Evolutionary conservation across 768 basidiomycete species (phyloP).

Genomic region (Termitomyces sp.): DNA sequence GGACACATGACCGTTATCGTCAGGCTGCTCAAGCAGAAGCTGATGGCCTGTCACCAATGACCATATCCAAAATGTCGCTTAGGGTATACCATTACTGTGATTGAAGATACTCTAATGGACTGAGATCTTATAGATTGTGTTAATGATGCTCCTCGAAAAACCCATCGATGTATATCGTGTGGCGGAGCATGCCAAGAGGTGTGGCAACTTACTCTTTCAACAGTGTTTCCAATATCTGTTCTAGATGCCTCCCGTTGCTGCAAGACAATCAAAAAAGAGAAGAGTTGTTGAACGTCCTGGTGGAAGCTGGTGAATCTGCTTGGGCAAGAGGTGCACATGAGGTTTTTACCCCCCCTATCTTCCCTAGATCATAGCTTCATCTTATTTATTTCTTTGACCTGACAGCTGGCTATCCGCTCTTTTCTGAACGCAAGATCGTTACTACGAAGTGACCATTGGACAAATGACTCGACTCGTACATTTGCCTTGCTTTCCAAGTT

Average conservation of each 20-base stretch:
- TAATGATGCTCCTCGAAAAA: slow-evolving; percentile 64
- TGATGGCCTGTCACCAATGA: slow-evolving; percentile 38
- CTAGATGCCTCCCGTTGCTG: slow-evolving; percentile 56
- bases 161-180: slow-evolving; percentile 62
- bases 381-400: background rate
- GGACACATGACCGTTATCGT: slow-evolving; percentile 69
- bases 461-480: slow-evolving; percentile 37
- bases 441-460: slow-evolving; percentile 50
- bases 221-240: background rate
- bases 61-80: slow-evolving; percentile 63
- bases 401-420: slow-evolving; percentile 55
- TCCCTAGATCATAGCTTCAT: background rate
- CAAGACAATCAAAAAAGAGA: slow-evolving; percentile 56
- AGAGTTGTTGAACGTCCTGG: slow-evolving; percentile 52
- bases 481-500: slow-evolving; percentile 50
- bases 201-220: slow-evolving; percentile 4
- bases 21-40: slow-evolving; percentile 65
- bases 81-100: slow-evolving; percentile 33
- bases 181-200: slow-evolving; percentile 66
- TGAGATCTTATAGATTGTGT: slow-evolving; percentile 41
- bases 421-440: slow-evolving; percentile 55
- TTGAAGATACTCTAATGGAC: background rate
- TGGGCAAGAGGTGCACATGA: slow-evolving; percentile 72
- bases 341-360: slow-evolving; percentile 26
- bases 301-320: slow-evolving; percentile 67